These are phyloP conservation scores for Talaromyces ruber DNA, from an alignment of 495 filamentous ascomycete species.

Conservation along the genomic window DNA sequence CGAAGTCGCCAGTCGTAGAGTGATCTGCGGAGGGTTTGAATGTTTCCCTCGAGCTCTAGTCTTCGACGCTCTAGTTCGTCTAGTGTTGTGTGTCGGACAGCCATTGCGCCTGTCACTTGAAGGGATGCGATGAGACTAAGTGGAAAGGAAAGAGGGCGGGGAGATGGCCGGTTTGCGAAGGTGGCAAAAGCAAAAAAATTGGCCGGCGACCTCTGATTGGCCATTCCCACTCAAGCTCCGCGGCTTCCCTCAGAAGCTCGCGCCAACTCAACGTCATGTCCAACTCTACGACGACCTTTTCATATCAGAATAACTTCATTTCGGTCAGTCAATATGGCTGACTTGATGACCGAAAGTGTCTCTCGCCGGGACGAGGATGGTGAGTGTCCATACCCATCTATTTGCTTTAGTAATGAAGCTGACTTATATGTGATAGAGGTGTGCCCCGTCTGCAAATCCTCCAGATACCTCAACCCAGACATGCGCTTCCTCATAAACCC, in stretches of 20 bases:
- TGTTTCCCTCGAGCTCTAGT: conserved; percentile 63
- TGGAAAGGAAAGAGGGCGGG: conserved; percentile 1
- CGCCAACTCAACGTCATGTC: background rate
- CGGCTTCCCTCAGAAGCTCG: background rate
- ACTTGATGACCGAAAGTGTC: background rate
- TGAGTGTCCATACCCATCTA: conserved; percentile 13
- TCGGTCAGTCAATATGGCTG: background rate
- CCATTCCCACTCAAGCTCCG: conserved; percentile 1
- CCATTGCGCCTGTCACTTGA: conserved; percentile 15
- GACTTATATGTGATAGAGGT: conserved; percentile 48
- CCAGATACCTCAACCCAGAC: conserved; percentile 85
- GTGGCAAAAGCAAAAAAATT: conserved; percentile 13
- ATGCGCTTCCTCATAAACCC: conserved; percentile 94
- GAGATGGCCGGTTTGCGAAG: background rate
- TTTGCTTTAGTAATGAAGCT: background rate
- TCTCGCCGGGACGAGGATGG: conserved; percentile 44
- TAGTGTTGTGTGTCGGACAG: conserved; percentile 22
- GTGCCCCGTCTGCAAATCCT: conserved; percentile 94
- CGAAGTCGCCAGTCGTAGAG: conserved; percentile 81
- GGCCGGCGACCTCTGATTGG: conserved; percentile 18
- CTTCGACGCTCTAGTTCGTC: conserved; percentile 64
- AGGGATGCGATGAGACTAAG: background rate
- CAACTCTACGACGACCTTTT: conserved; percentile 17
- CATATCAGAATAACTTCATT: conserved; percentile 10
- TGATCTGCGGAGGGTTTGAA: conserved; percentile 64